Base-by-base conservation (phyloP, 306 rosid genomes). In the Vachellia pachyceras region DNA sequence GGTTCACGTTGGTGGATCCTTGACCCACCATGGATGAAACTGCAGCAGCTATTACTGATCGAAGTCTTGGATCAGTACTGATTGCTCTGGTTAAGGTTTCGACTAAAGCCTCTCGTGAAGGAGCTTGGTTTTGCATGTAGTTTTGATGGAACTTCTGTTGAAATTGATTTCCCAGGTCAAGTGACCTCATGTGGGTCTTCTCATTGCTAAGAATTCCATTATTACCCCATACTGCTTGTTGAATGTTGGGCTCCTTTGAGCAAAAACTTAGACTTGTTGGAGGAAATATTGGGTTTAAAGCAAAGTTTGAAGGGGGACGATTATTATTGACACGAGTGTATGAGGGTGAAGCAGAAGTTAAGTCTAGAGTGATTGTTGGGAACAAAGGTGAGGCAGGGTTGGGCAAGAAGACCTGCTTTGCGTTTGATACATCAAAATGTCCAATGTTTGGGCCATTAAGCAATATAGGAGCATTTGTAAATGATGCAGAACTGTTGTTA, bases 311-410 rank as follows among this genome's bases (percentile, higher is more conserved):
- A 39, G 79, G 75, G 57, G 13, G 55, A 29, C 36, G 14, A 54
- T 0, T 1, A 49, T 25, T n/a, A 44, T 39, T 29, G 52, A 29
- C 47, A 22, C 42, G 52, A 39, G 33, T 67, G 13, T 42, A 68
- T 33, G 54, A 76, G 55, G 80, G 44, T 75, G 80, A 40, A 68
- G 72, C 35, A 57, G 77, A 67, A 72, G 92, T 82, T 8, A 91
- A 81, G 87, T 89, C 96, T 40, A 91, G 82, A 63, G 92, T 91
- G 76, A 91, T 67, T 45, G 90, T 91, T 69, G 93, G 86, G 80
- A 84, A 78, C 81, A 83, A 63, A 65, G 85, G 82, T 17, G 86
- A 76, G 69, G 80, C 47, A 77, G 72, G 77, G 58, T 82, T 86
- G 68, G 88, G 85, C 61, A 75, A 60, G 80, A 85, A 80, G 50